A percentile compares a stretch with the other conserved stretches of the same genome.
Conservation (phyloP, 2,329 filamentous ascomycete genomes). For the Sporothrix dimorphospora region DNA sequence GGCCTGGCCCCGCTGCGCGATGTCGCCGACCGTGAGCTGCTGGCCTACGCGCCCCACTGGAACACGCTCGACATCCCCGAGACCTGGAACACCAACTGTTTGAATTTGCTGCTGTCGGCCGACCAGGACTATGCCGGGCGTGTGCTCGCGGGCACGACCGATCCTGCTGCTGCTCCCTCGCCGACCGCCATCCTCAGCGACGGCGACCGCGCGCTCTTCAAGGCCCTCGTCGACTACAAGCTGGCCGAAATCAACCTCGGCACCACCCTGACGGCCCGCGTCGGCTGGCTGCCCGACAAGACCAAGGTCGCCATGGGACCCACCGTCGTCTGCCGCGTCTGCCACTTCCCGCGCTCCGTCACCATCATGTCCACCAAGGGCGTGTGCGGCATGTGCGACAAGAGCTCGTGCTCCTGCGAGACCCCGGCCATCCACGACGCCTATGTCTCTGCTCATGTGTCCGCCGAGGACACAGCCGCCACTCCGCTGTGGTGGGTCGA, state of each 20-base stretch:
- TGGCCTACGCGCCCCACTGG: conserved; percentile 48
- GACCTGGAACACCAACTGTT: conserved; percentile 53
- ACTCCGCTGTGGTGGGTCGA: conserved; percentile 52
- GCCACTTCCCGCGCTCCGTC: conserved; percentile 52
- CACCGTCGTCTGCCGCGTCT: conserved; percentile 46
- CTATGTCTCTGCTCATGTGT: conserved; percentile 39
- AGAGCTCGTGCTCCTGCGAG: conserved; percentile 32
- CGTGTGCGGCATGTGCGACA: conserved; percentile 49
- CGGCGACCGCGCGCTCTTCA: conserved; percentile 48
- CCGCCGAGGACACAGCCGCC: conserved; percentile 38
- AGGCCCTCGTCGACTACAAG: conserved; percentile 51
- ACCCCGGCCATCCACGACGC: conserved; percentile 36
- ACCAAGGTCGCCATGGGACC: conserved; percentile 49
- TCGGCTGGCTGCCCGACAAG: conserved; percentile 53
- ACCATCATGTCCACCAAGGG: conserved; percentile 50
- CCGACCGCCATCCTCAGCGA: conserved; percentile 40
- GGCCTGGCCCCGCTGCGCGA: conserved; percentile 48
- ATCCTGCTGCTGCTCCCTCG: neutral
- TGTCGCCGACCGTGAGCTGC: conserved; percentile 48
- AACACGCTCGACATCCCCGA: conserved; percentile 53
- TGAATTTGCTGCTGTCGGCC: conserved; percentile 52
- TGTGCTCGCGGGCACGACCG: conserved; percentile 8
- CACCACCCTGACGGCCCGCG: conserved; percentile 47
- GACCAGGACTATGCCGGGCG: conserved; percentile 40
- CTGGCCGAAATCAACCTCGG: conserved; percentile 51